Conservation (phyloP, 177 flowering plant species). For the Viscum album region DNA sequence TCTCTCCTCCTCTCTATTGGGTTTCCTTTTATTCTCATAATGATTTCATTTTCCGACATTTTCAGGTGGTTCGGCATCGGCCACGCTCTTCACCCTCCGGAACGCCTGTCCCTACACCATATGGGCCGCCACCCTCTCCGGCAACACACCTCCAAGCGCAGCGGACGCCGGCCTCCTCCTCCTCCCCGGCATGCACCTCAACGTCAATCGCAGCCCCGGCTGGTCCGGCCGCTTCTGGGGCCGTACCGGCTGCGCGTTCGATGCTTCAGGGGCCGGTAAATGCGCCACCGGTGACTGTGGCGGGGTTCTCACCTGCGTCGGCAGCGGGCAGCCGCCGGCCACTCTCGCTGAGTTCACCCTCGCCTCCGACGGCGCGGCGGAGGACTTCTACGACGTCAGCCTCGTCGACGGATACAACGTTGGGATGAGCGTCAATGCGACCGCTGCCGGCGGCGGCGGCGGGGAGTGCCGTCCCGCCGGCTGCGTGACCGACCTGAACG, state of each 20-base stretch:
- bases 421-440: conserved; percentile 41
- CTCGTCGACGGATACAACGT: conserved; percentile 92
- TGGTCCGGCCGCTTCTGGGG: conserved; percentile 96
- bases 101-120: conserved; percentile 54
- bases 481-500: conserved; percentile 53
- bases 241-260: conserved; percentile 74
- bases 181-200: conserved; percentile 32
- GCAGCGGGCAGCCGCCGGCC: conserved; percentile 66
- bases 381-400: conserved; percentile 92
- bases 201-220: conserved; percentile 47
- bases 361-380: conserved; percentile 15
- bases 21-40: not conserved
- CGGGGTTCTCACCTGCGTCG: conserved; percentile 36
- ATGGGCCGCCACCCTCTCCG: conserved; percentile 83
- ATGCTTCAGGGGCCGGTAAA: conserved; percentile 43
- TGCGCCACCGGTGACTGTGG: conserved; percentile 84
- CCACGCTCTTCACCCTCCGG: conserved; percentile 46
- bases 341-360: conserved; percentile 74
- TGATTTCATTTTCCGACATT: not conserved
- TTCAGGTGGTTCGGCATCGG: conserved; percentile 30
- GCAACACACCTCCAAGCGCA: conserved; percentile 34
- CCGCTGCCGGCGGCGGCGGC: conserved; percentile 27
- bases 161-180: conserved; percentile 59
- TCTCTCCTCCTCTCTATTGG: not conserved
- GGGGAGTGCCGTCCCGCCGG: conserved; percentile 82